Evolutionary conservation across 768 basidiomycete genomes (phyloP).

Genomic region (Phylloporus scabripes): DNA sequence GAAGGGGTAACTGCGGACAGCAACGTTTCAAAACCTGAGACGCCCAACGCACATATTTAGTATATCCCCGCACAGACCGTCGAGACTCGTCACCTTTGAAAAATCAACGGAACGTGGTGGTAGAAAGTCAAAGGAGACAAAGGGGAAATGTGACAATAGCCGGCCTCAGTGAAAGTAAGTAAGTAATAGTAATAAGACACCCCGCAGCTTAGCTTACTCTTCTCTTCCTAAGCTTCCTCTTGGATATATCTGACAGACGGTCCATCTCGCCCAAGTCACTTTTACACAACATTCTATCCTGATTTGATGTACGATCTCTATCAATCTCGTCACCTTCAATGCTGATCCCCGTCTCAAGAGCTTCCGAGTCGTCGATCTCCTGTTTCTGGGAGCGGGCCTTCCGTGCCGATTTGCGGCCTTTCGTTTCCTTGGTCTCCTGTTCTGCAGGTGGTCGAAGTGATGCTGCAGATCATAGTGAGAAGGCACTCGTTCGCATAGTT

Average conservation of each 20-base stretch:
- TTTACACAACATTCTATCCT: background rate
- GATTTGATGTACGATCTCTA: background rate
- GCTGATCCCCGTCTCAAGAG: background rate
- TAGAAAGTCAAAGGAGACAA: background rate
- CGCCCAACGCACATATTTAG: conserved; percentile 17
- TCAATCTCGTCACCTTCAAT: background rate
- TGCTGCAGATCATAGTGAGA: conserved; percentile 7
- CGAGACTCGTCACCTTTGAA: conserved; percentile 11
- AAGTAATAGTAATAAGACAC: background rate
- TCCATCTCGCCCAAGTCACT: background rate
- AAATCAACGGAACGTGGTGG: background rate
- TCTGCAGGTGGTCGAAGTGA: conserved; percentile 41
- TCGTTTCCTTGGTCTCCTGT: conserved; percentile 38
- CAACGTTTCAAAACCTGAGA: conserved; percentile 4
- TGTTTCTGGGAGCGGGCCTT: conserved; percentile 6
- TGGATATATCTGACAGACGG: background rate
- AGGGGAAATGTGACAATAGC: background rate
- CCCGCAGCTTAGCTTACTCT: background rate
- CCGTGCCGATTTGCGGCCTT: conserved; percentile 36
- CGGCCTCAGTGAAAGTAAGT: conserved; percentile 1
- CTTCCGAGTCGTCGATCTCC: background rate
- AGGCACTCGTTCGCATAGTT: background rate
- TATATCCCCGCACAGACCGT: background rate
- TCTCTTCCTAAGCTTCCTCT: background rate
- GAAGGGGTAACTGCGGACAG: conserved; percentile 8